Evolutionary conservation across 345 rosid species (phyloP).

Genomic region (Nasturtium officinale): DNA sequence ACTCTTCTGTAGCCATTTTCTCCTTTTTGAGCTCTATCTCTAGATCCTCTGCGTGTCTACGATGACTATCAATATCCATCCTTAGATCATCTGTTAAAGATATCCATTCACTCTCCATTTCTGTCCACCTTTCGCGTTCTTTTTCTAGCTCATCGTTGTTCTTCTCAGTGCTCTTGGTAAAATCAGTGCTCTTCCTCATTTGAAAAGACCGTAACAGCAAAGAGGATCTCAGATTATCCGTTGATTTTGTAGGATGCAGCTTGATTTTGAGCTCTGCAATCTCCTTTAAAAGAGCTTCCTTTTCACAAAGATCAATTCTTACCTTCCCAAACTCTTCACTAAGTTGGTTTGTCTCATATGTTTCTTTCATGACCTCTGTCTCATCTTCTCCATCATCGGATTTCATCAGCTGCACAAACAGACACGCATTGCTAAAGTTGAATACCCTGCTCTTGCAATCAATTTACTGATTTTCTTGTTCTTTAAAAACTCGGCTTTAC

Average conservation of each 20-base stretch:
- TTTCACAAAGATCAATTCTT: conserved; percentile 56
- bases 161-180: conserved; percentile 24
- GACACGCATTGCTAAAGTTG: conserved; percentile 2
- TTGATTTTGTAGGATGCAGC: conserved; percentile 65
- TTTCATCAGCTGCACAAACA: conserved; percentile 33
- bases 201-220: conserved; percentile 71
- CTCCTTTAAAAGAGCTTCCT: conserved; percentile 82
- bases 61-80: conserved; percentile 69
- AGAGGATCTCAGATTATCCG: conserved; percentile 73
- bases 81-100: conserved; percentile 93
- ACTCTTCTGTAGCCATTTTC: conserved; percentile 71
- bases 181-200: conserved; percentile 56
- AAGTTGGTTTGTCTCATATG: conserved; percentile 57
- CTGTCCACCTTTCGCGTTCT: conserved; percentile 90
- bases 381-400: conserved; percentile 26
- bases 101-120: conserved; percentile 98
- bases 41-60: conserved; percentile 72
- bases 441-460: neutral
- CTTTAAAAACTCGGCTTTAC: conserved; percentile 11
- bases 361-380: conserved; percentile 37
- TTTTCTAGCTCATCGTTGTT: conserved; percentile 63
- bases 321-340: conserved; percentile 46
- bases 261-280: conserved; percentile 67
- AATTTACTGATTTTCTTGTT: conserved; percentile 23
- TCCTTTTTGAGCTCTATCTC: conserved; percentile 70